Evolutionary conservation across 441 rosid genomes (phyloP), one percentile per base, ranked within the genome.

Genomic region (Kokia cookei): DNA sequence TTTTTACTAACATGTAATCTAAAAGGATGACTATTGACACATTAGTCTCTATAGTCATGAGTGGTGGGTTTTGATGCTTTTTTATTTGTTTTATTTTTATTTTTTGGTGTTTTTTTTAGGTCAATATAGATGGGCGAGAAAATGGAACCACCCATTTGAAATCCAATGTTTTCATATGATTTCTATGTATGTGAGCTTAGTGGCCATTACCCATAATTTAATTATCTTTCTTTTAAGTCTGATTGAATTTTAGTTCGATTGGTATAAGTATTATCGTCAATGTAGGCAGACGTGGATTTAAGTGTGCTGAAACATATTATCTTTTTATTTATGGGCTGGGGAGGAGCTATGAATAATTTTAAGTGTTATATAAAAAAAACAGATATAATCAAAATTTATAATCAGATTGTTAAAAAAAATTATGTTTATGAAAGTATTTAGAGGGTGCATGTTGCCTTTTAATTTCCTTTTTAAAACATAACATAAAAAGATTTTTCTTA

Each of bases 41-140:
- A 59, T 40, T 70, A 73, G 84, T 84, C 87, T 72, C 62, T 80
- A 42, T 0, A 11, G 72, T 76, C 71, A 88, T 86, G 81, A 88
- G 85, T 85, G 73, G 51, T 45, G 35, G 57, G 61, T 74, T 83
- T 84, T 80, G 55, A 51, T 77, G 19, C 55, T n/a, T 6, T 51
- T 51, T 51, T 4, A 35, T 35, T 35, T 35, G 6, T 35, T 6
- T 35, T 35, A 35, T 7, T 35, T 1, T 35, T 35, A 1, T 5
- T 35, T 35, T 35, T 35, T 6, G 40, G 40, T 7, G 8, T 1
- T 51, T 51, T 47, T 12, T 7, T 58, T 9, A 24, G 79, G 89
- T 88, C 89, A 86, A 88, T 76, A 61, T 84, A 63, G 83, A 84
- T 69, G 88, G 89, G 83, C 88, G 75, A 72, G 65, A 76, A 81